These are phyloP conservation scores for Lactifluus piperatus DNA, from an alignment of 768 basidiomycete genomes.

Conservation along the genomic window DNA sequence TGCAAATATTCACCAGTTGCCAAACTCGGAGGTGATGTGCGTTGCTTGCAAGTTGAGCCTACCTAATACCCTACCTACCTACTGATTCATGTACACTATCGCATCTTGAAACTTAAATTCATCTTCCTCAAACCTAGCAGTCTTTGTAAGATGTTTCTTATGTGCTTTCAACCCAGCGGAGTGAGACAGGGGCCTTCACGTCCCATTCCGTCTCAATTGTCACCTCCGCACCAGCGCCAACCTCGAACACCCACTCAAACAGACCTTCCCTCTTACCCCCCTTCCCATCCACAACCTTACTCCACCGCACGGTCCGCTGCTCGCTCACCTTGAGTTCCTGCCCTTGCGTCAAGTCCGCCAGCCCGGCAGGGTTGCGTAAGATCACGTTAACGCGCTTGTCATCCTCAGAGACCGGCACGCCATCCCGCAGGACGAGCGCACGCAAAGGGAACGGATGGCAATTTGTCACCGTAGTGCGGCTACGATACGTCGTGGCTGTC, in stretches of 20 bases:
- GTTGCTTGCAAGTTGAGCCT: too few species aligned
- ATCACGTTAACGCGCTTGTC: conserved; percentile 38
- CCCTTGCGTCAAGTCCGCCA: conserved; percentile 39
- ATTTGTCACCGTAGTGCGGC: conserved; percentile 35
- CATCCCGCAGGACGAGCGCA: conserved; percentile 39
- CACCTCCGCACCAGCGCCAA: conserved; percentile 36
- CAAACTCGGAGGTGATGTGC: too few species aligned
- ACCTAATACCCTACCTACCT: too few species aligned
- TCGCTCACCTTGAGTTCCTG: conserved; percentile 29
- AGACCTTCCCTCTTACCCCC: conserved; percentile 47
- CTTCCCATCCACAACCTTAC: conserved; percentile 33
- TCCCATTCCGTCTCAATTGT: conserved; percentile 45
- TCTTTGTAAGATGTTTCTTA: not conserved
- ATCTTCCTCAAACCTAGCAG: not conserved
- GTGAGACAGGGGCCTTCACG: conserved; percentile 34
- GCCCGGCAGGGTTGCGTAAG: conserved; percentile 37
- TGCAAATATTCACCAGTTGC: too few species aligned
- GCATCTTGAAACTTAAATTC: not conserved
- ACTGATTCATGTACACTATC: conserved; percentile 5
- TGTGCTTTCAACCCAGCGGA: conserved; percentile 21
- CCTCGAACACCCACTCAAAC: conserved; percentile 44
- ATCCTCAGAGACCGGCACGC: conserved; percentile 32
- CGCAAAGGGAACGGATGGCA: conserved; percentile 38
- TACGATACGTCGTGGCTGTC: conserved; percentile 36
- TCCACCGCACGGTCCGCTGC: conserved; percentile 28